phyloP scores from a whole-genome alignment of 2,329 filamentous ascomycete genomes.

The Venturia nashicola region DNA sequence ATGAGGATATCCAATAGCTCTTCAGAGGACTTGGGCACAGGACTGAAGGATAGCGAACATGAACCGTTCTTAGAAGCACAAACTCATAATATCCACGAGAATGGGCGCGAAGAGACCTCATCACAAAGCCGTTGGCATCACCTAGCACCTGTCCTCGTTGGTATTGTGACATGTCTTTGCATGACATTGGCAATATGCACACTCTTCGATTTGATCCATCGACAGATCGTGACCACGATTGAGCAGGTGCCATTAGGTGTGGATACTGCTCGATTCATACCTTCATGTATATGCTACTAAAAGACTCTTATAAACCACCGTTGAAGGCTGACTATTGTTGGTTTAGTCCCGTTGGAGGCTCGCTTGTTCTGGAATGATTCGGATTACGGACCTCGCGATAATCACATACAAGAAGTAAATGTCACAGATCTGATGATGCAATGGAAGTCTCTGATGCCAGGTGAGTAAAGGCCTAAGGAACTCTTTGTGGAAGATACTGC shows the following conservation, averaged over 20 bases:
- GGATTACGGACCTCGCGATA: neutral
- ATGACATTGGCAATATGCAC: neutral
- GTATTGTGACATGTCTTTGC: neutral
- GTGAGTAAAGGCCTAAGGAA: neutral
- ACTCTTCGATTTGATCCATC: neutral
- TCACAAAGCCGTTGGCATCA: neutral
- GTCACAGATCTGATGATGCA: neutral
- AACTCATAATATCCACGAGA: neutral
- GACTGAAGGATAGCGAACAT: neutral
- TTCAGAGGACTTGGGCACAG: neutral
- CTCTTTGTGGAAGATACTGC: neutral
- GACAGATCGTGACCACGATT: neutral
- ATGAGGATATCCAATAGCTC: neutral
- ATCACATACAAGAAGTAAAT: neutral
- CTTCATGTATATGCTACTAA: neutral
- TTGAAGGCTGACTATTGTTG: neutral
- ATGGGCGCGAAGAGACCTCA: neutral
- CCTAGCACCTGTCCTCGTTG: neutral
- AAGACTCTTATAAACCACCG: neutral
- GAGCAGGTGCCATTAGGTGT: neutral
- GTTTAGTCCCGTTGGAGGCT: neutral
- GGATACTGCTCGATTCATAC: neutral
- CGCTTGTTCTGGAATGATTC: neutral
- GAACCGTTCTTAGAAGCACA: neutral
- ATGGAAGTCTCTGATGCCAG: neutral